These are phyloP conservation scores for Epichloe coenophiala DNA, from an alignment of 2,329 filamentous ascomycete genomes.

Conservation along the genomic window DNA sequence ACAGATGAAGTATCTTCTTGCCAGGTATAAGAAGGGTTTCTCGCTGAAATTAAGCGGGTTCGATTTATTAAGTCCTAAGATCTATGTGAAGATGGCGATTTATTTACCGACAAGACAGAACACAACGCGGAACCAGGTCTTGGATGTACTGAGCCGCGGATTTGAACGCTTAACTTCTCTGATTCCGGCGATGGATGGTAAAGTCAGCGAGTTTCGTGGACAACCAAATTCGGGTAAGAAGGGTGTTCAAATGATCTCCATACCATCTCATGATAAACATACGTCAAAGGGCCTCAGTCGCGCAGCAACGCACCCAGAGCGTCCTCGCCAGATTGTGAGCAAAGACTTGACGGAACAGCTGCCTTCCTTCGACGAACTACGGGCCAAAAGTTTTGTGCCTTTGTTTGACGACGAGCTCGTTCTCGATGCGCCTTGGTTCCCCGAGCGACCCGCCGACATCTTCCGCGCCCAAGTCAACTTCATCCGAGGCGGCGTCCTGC, in stretches of 20 bases:
- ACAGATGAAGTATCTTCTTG: not conserved
- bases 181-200: not conserved
- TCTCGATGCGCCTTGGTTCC: constrained; percentile 11
- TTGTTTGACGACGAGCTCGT: constrained; percentile 15
- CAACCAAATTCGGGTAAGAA: not conserved
- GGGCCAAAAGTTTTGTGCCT: constrained; percentile 13
- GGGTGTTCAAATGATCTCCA: not conserved
- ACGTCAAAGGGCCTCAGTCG: not conserved
- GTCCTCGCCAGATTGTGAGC: constrained; percentile 9
- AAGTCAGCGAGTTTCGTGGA: not conserved
- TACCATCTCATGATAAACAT: not conserved
- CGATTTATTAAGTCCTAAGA: not conserved
- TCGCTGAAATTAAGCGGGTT: not conserved
- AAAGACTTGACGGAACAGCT: constrained; percentile 15
- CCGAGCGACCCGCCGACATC: constrained; percentile 15
- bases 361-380: constrained; percentile 14
- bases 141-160: not conserved
- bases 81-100: not conserved
- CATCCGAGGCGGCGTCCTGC: constrained; percentile 17
- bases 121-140: not conserved
- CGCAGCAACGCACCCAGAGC: not conserved
- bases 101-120: not conserved
- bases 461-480: constrained; percentile 19
- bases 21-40: not conserved
- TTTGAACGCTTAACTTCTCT: not conserved